These are phyloP conservation scores for Monilinia fructicola DNA, from an alignment of 2,329 filamentous ascomycete species.

Conservation along the genomic window DNA sequence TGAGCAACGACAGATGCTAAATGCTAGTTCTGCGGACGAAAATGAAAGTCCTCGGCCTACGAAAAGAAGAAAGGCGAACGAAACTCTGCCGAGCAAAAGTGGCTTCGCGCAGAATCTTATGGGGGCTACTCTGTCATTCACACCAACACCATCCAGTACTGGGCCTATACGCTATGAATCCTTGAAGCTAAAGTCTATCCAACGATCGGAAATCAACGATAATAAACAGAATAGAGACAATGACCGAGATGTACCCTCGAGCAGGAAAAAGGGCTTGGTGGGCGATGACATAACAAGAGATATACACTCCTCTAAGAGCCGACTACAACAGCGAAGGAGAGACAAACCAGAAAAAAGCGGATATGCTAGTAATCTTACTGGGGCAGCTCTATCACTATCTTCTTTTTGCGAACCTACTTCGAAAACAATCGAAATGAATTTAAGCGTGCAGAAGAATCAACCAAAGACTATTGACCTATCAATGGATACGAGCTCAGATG, in stretches of 20 bases:
- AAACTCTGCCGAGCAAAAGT: slow-evolving; percentile 46
- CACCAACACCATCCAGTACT: slow-evolving; percentile 34
- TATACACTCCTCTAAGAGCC: not conserved
- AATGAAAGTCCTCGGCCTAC: slow-evolving; percentile 40
- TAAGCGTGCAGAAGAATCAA: not conserved
- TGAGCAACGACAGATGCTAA: slow-evolving; percentile 52
- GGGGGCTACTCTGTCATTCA: slow-evolving; percentile 48
- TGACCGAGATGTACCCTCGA: slow-evolving; percentile 1
- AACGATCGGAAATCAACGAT: slow-evolving; percentile 26
- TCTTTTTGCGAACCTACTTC: slow-evolving; percentile 13
- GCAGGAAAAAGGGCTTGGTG: not conserved
- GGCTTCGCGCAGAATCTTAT: slow-evolving; percentile 54
- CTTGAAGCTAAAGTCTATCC: slow-evolving; percentile 25
- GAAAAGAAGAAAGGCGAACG: slow-evolving; percentile 46
- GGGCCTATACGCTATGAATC: slow-evolving; percentile 34
- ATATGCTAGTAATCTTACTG: slow-evolving; percentile 38
- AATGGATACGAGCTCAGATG: slow-evolving; percentile 14
- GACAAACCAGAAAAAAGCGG: slow-evolving; percentile 29
- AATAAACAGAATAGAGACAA: slow-evolving; percentile 24
- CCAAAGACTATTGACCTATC: slow-evolving; percentile 13
- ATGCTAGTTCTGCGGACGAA: slow-evolving; percentile 22
- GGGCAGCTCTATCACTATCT: slow-evolving; percentile 33
- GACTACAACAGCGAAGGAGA: slow-evolving; percentile 25
- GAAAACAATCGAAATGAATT: not conserved
- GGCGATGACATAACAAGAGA: not conserved